Conservation (phyloP, 495 filamentous ascomycete species). For the Aspergillus coremiiformis region DNA sequence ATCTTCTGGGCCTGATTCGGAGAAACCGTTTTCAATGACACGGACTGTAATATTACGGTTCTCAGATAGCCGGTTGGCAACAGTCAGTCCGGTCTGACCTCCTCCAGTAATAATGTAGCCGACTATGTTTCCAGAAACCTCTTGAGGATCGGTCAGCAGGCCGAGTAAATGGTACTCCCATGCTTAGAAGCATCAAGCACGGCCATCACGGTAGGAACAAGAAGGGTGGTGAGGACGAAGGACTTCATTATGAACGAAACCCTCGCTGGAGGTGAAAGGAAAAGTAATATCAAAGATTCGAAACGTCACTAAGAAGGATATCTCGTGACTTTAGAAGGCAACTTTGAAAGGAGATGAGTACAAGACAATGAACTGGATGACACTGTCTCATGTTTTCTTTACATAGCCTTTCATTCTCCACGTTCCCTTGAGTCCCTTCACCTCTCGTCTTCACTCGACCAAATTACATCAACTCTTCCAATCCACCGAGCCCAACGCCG, state of each 20-base stretch:
- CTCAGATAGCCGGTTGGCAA: slow-evolving; percentile 38
- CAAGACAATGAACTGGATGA: no score
- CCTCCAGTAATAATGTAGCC: slow-evolving; percentile 34
- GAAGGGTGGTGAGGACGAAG: neutral
- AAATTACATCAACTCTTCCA: no score
- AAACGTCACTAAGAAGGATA: no score
- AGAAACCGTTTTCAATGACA: slow-evolving; percentile 46
- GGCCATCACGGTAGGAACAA: slow-evolving; percentile 3
- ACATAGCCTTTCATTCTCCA: no score
- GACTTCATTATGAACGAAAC: slow-evolving; percentile 6
- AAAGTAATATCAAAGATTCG: no score
- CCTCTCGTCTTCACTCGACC: no score
- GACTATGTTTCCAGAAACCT: slow-evolving; percentile 10
- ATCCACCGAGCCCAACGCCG: no score
- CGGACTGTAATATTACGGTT: slow-evolving; percentile 40
- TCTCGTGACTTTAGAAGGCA: no score
- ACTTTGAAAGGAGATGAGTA: no score
- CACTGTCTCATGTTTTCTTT: no score
- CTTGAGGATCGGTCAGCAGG: slow-evolving; percentile 17
- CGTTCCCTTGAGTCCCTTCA: no score
- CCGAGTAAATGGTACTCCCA: slow-evolving; percentile 8
- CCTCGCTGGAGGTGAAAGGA: no score
- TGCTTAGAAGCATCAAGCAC: slow-evolving; percentile 4
- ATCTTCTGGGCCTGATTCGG: slow-evolving; percentile 23
- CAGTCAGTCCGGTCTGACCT: slow-evolving; percentile 26